Base-by-base conservation (phyloP, 768 basidiomycete genomes). In the Xerocomus spinulosus region DNA sequence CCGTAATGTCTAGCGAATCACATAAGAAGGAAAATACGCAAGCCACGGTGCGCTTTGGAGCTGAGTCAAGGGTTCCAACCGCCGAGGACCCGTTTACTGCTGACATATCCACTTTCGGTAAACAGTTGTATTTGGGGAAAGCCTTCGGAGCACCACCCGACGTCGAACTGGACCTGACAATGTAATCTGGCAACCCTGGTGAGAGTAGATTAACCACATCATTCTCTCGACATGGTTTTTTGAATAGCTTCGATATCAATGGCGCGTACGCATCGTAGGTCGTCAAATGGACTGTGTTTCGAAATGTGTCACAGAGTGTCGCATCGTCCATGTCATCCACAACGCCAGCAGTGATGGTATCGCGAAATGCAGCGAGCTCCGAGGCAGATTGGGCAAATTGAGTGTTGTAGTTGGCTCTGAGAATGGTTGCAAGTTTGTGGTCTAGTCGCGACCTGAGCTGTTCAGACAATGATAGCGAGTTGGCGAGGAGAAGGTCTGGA, bases 111-210 rank as follows among this genome's bases (percentile, higher is more conserved):
- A n/a, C n/a, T n/a, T 20, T 20, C 7, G 37, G 35, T 21, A 48
- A 33, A 14, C 10, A 14, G n/a, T 46, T 46, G 26, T 61, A 53
- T 18, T 39, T 17, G 6, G 45, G 44, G 13, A 62, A 55, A 3
- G 10, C 13, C n/a, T 61, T 56, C 15, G 49, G 1, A 8, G 28
- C 6, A 9, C 54, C 42, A 42, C 60, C 49, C 4, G 60, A 61
- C 17, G 56, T 62, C 10, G 53, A 52, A 5, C 50, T 53, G 18
- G 59, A 62, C 18, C n/a, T 20, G 8, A 17, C 36, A 3, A 61
- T 43, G 23, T 17, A 59, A 35, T 59, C 53, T 18, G 59, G 60
- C 1, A 60, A 6, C 25, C 59, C 60, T 0, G 54, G 57, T 1
- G 57, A 42, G 25, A 59, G 44, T 7, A 56, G 21, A 25, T 61